Evolutionary conservation across 345 rosid genomes (phyloP).

Genomic region (Populus davidiana): DNA sequence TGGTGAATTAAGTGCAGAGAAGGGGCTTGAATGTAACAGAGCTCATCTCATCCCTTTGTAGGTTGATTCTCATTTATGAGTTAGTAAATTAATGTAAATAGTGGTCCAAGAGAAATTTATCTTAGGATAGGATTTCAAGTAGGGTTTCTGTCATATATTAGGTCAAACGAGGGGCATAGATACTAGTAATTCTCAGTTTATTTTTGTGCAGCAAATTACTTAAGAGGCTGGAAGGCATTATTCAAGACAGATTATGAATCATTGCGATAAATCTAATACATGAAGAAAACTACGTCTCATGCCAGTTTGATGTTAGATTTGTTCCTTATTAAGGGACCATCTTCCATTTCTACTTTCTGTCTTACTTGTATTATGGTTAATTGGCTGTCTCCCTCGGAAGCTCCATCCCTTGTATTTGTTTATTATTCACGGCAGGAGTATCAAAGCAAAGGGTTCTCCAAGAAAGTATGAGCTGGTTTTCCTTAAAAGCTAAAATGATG

Average conservation of each 20-base stretch:
- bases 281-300: no score
- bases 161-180: not conserved
- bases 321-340: no score
- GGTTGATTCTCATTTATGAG: not conserved
- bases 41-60: not conserved
- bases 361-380: no score
- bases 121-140: not conserved
- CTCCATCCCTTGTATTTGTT: no score
- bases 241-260: not conserved
- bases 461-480: no score
- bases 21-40: not conserved
- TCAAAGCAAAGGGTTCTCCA: no score
- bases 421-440: no score
- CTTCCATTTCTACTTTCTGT: no score
- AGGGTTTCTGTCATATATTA: not conserved
- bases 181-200: not conserved
- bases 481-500: no score
- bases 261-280: not conserved
- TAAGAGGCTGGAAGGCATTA: not conserved
- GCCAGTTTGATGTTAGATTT: no score
- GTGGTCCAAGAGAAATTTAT: not conserved
- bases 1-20: constrained; percentile 17
- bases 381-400: no score
- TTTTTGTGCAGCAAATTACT: not conserved
- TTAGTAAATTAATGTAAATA: constrained; percentile 2